A percentile compares a stretch with the other conserved stretches of the same genome.
Conservation (phyloP, 1,139 yeast species). For the Suhomyces chickasaworum region DNA sequence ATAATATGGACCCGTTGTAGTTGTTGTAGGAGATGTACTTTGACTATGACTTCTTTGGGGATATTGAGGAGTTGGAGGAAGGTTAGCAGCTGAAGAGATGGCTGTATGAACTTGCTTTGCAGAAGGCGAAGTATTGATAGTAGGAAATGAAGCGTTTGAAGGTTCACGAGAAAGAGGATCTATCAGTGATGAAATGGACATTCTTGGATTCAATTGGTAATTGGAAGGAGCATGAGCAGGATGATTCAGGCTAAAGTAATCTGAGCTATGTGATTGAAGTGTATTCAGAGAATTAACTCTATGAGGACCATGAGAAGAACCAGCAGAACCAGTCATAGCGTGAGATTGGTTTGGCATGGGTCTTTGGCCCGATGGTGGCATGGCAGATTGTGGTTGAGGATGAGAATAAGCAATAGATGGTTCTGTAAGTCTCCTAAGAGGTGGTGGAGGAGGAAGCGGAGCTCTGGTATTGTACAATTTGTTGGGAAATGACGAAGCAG, state of each 20-base stretch:
- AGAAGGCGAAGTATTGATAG: conserved; percentile 7
- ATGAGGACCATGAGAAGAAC: conserved; percentile 2
- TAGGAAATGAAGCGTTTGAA: conserved; percentile 5
- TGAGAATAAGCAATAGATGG: conserved; percentile 17
- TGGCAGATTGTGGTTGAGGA: conserved; percentile 6
- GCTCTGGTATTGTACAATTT: conserved; percentile 9
- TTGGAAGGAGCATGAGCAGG: conserved; percentile 10
- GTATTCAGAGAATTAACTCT: background rate
- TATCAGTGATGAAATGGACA: conserved; percentile 10
- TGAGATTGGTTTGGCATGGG: conserved; percentile 3
- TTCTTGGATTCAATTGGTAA: conserved; percentile 14
- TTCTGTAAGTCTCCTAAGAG: conserved; percentile 23
- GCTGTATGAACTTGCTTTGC: background rate
- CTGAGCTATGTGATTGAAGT: conserved; percentile 6
- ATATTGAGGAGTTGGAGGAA: conserved; percentile 11
- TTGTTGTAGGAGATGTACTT: conserved; percentile 9
- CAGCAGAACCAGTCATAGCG: background rate
- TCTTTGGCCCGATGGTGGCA: conserved; percentile 2
- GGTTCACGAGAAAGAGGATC: conserved; percentile 14
- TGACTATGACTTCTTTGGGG: conserved; percentile 11
- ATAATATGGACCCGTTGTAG: conserved; percentile 4
- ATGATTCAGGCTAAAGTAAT: conserved; percentile 10
- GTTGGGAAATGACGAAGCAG: conserved; percentile 8
- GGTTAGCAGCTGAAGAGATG: conserved; percentile 3
- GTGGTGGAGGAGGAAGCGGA: conserved; percentile 7